Evolutionary conservation across 2,329 filamentous ascomycete species (phyloP), one percentile per base, ranked within the genome.

Genomic region (Calonectria henricotiae): DNA sequence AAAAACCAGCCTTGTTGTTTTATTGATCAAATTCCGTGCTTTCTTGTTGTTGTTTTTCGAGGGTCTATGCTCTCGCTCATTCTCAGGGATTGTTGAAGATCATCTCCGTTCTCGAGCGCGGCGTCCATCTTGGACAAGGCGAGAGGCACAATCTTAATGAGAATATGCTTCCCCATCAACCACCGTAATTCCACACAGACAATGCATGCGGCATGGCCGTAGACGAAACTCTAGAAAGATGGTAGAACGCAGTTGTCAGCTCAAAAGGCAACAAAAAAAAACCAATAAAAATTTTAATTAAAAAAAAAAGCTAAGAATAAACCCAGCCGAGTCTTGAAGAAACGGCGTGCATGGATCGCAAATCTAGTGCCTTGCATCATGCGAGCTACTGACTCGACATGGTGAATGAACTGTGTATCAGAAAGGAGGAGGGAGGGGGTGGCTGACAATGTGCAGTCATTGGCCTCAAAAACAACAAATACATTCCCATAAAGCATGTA

Each of bases 281-380:
- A 7, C 20, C 20, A 20, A 20, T 20, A 20, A 20, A 20, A 1
- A 1, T 20, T 20, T 20, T 20, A 20, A 20, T 20, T 20, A 30
- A 30, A 7, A 20, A 44, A 23, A 7, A 25, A 11, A 30, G 37
- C 55, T 60, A 30, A 60, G 55, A 43, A 60, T 27, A 60, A 43
- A 25, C 37, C 17, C 35, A 12, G n/a, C 13, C 37, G 27, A 30
- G 27, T 30, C 49, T 15, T 37, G 39, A 30, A 47, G 13, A 43
- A 41, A 37, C 37, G 27, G 39, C 41, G 41, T 46, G 54, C 35
- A 61, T 20, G 46, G 20, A 62, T 62, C 58, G 58, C 46, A 20
- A 32, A 32, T 41, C 32, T 43, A 44, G 74, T 76, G 71, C 71
- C 73, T 69, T 76, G 71, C 71, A 73, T 76, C 32, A 71, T 70